Conservation (phyloP, 1,139 yeast species). For the Ogataea hybrid region DNA sequence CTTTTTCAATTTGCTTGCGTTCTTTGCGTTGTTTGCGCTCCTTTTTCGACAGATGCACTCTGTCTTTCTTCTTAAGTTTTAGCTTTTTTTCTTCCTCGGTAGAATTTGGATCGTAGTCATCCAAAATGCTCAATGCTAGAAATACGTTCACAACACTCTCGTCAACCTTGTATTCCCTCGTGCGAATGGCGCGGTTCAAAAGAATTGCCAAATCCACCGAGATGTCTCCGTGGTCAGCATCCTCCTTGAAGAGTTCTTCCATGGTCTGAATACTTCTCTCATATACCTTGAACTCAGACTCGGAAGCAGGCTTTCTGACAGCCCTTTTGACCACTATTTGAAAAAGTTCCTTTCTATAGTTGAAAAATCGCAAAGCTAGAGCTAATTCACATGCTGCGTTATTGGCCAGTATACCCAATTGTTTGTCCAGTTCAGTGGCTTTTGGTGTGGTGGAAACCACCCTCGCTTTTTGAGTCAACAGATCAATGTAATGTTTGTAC, state of each 20-base stretch:
- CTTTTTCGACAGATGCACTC: conserved; percentile 85
- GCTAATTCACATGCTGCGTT: conserved; percentile 81
- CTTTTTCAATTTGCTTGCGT: conserved; percentile 82
- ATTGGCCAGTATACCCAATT: conserved; percentile 58
- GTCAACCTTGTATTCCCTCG: conserved; percentile 77
- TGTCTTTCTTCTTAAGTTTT: conserved; percentile 75
- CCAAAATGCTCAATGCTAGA: conserved; percentile 68
- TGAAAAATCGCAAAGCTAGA: conserved; percentile 71
- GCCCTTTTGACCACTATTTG: conserved; percentile 64
- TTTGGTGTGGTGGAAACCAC: conserved; percentile 42
- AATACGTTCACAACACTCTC: conserved; percentile 77
- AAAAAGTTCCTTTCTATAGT: conserved; percentile 71
- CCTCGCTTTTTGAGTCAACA: conserved; percentile 45
- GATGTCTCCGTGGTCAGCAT: conserved; percentile 72
- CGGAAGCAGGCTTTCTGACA: conserved; percentile 51
- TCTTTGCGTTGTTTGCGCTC: conserved; percentile 87
- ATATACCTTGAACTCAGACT: conserved; percentile 49
- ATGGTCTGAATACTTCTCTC: conserved; percentile 61
- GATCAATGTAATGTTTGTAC: conserved; percentile 67
- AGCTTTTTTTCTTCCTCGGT: conserved; percentile 41
- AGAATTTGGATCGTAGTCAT: conserved; percentile 75
- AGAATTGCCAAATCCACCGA: conserved; percentile 71
- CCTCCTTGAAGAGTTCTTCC: conserved; percentile 63
- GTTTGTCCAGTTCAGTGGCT: conserved; percentile 38
- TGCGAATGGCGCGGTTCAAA: conserved; percentile 66